Percentiles rank a stretch among this genome's conserved stretches.
Conservation (phyloP, 2,329 filamentous ascomycete genomes). For the Coniella lustricola region DNA sequence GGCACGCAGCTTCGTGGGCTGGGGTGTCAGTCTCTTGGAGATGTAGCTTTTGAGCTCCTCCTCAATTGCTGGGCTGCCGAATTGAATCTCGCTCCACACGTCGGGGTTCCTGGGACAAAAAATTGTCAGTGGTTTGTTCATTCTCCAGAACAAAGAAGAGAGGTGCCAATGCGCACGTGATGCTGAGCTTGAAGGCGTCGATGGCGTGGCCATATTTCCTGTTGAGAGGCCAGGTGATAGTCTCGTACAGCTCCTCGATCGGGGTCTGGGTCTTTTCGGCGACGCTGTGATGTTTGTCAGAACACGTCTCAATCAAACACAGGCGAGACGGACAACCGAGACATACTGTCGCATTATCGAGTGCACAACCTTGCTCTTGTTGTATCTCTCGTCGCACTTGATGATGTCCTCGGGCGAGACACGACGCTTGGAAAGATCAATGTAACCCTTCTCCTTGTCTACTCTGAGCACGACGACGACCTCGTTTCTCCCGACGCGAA, state of each 20-base stretch:
- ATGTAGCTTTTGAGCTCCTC: conserved; percentile 94
- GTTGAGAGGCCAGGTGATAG: conserved; percentile 94
- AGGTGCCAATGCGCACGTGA: conserved; percentile 56
- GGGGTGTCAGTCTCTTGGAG: conserved; percentile 90
- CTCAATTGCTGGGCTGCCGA: conserved; percentile 76
- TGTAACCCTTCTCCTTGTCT: conserved; percentile 98
- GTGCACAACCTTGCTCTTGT: conserved; percentile 99
- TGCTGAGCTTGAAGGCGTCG: conserved; percentile 97
- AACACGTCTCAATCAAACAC: too few relatives aligned
- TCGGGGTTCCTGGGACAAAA: conserved; percentile 69
- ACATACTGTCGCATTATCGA: conserved; percentile 76
- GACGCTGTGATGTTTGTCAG: conserved; percentile 47
- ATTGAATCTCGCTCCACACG: conserved; percentile 88
- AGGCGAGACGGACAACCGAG: not conserved
- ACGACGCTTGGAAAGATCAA: conserved; percentile 96
- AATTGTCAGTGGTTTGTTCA: not conserved
- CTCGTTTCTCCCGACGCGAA: conserved; percentile 94
- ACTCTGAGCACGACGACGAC: conserved; percentile 97
- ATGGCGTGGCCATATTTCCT: conserved; percentile 95
- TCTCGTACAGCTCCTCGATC: conserved; percentile 92
- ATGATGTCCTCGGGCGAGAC: conserved; percentile 96
- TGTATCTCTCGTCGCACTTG: conserved; percentile 98
- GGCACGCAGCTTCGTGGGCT: conserved; percentile 97
- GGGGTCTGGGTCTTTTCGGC: conserved; percentile 92
- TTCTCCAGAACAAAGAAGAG: not conserved